Evolutionary conservation across 2,329 filamentous ascomycete genomes (phyloP), one percentile per base, ranked within the genome.

Genomic region (Shiraia sp.): DNA sequence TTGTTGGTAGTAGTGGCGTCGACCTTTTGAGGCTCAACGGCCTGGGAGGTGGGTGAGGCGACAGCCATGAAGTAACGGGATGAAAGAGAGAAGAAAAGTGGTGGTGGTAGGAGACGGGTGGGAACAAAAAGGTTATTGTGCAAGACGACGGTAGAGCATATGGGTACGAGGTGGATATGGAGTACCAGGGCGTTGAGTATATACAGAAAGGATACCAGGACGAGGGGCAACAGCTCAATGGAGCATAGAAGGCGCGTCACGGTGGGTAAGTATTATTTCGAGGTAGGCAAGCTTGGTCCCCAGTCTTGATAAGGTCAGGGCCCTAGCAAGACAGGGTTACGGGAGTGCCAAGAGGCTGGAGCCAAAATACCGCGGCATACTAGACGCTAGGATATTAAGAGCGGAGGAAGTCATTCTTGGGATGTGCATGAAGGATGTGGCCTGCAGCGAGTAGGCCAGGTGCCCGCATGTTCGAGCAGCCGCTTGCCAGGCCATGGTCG

Each of bases 221-320:
- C 51, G 63, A 64, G 62, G 61, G 60, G 59, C 50, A 61, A 58
- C 49, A 54, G n/a, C 63, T 67, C 50, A 65, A 67, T 66, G 61
- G 53, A 66, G 63, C 58, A 63, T 56, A 57, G 59, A 61, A 55
- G 61, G 61, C 53, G 59, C 60, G 61, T 65, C 57, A 59, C 57
- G 57, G 65, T 63, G 64, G 63, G 65, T 59, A 59, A 56, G 57
- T 66, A 69, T 65, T 69, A 68, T 69, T 65, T 68, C 59, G 61
- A 51, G 51, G 51, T 53, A 54, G 54, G 46, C 55, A 49, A 61
- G 63, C 61, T 65, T 63, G 64, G 61, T 62, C 61, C 59, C 40
- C n/a, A n/a, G 43, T 56, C 57, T 42, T 60, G 66, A 69, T 69
- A 69, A 69, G 66, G 62, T 61, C 63, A 63, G 50, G 55, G 50